Base-by-base conservation (phyloP, 495 filamentous ascomycete genomes). In the Sporormia fimetaria region DNA sequence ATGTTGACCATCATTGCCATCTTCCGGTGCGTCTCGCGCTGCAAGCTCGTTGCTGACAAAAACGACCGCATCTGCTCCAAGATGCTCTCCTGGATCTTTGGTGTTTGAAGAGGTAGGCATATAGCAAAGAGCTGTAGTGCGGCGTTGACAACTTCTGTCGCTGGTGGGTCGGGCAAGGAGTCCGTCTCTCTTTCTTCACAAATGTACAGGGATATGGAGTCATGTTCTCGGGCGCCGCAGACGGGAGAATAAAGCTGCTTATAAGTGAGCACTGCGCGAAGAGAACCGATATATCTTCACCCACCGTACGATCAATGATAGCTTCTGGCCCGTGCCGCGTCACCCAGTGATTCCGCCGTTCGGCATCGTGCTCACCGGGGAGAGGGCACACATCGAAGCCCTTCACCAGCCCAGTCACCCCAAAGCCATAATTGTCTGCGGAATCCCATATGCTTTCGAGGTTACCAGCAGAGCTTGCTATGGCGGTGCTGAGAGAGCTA, bases 391-490 rank as follows among this genome's bases (percentile, higher is more conserved):
- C 64, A 39, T 80, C 73, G 57, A 90, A 84, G 1, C 85, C 83
- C 18, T 76, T 67, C 4, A 93, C 74, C 22, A 94, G 67, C 14
- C 88, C 83, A 10, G 83, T 90, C 12, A 96, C 76, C 1, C 90
- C 90, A 62, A 92, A 96, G 1, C 85, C 90, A 46, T 77, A 84
- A 57, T 95, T 96, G 57, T 99, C 90, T 10, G 78, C 83, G 26
- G 92, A 71, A 39, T 96, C 90, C 90, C 90, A 99, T 15, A 99
- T 71, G 2, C 71, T 82, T 44, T 99, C 90, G 54, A 96, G 94
- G 21, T 74, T 81, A 0, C 81, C 83, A 3, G 84, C 80, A n/a
- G 88, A 81, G 44, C 75, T 88, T 3, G 87, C 88, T 52, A 99
- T 96, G 0, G 87, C 86, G 14, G 84, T 81, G 55, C 90, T 93